Evolutionary conservation across 176 grass and related monocot genomes (phyloP).

Genomic region (Thalia dealbata): DNA sequence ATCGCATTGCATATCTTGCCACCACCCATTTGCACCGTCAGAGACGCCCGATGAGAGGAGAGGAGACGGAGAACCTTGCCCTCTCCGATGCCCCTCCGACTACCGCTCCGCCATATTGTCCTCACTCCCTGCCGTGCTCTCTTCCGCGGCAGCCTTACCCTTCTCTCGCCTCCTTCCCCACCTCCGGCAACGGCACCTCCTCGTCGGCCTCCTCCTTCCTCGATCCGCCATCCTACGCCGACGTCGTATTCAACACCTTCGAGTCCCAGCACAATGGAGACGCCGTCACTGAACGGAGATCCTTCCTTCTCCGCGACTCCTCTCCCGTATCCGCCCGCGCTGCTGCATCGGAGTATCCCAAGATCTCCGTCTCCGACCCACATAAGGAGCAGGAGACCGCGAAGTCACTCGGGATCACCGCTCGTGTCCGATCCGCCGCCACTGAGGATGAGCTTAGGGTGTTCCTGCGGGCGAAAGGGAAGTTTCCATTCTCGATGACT

Average conservation of each 20-base stretch:
- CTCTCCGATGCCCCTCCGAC: constrained; percentile 9
- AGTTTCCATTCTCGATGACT: constrained; percentile 60
- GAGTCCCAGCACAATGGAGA: constrained; percentile 24
- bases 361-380: constrained; percentile 70
- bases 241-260: constrained; percentile 53
- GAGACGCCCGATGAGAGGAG: constrained; percentile 5
- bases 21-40: no score
- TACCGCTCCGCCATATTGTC: constrained; percentile 12
- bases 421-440: constrained; percentile 30
- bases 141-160: constrained; percentile 17
- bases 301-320: neutral
- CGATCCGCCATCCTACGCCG: constrained; percentile 87
- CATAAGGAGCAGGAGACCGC: constrained; percentile 50
- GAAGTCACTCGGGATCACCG: constrained; percentile 57
- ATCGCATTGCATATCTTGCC: no score
- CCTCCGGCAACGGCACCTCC: constrained; percentile 22
- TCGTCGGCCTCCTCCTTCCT: constrained; percentile 58
- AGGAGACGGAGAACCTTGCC: constrained; percentile 16
- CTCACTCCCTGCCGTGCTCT: constrained; percentile 24
- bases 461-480: constrained; percentile 80
- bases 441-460: constrained; percentile 50
- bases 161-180: constrained; percentile 32
- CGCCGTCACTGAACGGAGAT: neutral
- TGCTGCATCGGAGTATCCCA: constrained; percentile 40
- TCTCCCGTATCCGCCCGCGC: constrained; percentile 49